These are phyloP conservation scores for Thermomyces lanuginosus DNA, from an alignment of 2,329 filamentous ascomycete species.

Conservation along the genomic window DNA sequence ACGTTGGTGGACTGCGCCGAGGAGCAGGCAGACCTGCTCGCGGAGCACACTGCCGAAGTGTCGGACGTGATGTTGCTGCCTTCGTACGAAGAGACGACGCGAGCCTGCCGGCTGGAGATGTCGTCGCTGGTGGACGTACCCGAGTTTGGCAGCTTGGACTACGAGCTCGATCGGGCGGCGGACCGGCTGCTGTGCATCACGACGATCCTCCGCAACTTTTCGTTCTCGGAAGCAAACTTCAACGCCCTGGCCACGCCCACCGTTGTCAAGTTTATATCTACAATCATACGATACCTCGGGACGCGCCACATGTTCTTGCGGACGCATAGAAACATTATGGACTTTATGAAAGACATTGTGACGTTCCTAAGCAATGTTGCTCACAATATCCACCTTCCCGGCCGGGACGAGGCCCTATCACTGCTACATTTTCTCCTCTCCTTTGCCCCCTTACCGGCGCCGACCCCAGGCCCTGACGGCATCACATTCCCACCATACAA, in stretches of 20 bases:
- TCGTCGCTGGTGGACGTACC: slow-evolving; percentile 55
- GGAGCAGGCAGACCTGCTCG: slow-evolving; percentile 69
- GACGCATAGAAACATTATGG: slow-evolving; percentile 67
- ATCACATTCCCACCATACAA: slow-evolving; percentile 70
- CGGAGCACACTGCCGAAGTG: slow-evolving; percentile 67
- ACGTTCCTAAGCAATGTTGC: slow-evolving; percentile 81
- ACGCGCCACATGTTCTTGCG: slow-evolving; percentile 76
- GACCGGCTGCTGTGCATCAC: slow-evolving; percentile 81
- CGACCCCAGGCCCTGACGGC: slow-evolving; percentile 38
- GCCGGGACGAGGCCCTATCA: slow-evolving; percentile 71
- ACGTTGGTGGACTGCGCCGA: slow-evolving; percentile 80
- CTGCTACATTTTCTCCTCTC: slow-evolving; percentile 77
- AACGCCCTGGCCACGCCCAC: slow-evolving; percentile 54
- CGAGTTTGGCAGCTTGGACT: slow-evolving; percentile 57
- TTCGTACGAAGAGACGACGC: slow-evolving; percentile 73
- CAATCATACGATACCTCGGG: slow-evolving; percentile 69
- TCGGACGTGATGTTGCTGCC: slow-evolving; percentile 71
- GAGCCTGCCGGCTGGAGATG: slow-evolving; percentile 60
- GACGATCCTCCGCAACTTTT: slow-evolving; percentile 81
- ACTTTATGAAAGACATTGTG: slow-evolving; percentile 94
- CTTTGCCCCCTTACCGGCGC: slow-evolving; percentile 67
- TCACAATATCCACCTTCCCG: slow-evolving; percentile 61
- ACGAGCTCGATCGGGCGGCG: slow-evolving; percentile 71
- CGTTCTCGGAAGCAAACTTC: slow-evolving; percentile 70
- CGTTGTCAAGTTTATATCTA: slow-evolving; percentile 70